phyloP scores from a whole-genome alignment of 257 asterid genomes.

The Coffea eugenioides region DNA sequence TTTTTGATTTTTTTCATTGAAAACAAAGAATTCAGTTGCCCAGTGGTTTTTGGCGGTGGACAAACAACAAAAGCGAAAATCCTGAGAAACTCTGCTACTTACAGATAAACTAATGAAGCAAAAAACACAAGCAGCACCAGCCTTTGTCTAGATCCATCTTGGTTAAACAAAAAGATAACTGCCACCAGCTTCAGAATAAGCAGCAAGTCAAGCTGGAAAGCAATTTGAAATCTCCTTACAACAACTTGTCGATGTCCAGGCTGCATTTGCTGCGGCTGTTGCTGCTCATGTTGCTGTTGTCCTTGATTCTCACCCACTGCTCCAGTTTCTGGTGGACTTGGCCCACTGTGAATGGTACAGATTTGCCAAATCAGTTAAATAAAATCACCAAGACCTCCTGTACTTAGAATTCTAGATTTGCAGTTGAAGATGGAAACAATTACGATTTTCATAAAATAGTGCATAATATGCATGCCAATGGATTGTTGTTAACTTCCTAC shows the following conservation, averaged over 20 bases:
- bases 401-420: background rate
- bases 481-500: background rate
- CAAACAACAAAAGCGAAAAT: background rate
- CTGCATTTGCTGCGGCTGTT: slow-evolving; percentile 47
- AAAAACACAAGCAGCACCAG: slow-evolving; percentile 77
- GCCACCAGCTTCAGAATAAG: slow-evolving; percentile 91
- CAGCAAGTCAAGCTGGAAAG: slow-evolving; percentile 74
- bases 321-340: slow-evolving; percentile 49
- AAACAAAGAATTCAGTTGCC: background rate
- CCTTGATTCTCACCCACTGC: slow-evolving; percentile 67
- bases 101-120: slow-evolving; percentile 83
- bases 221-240: slow-evolving; percentile 84
- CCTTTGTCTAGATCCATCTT: slow-evolving; percentile 90
- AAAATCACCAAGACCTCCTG: background rate
- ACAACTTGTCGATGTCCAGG: slow-evolving; percentile 74
- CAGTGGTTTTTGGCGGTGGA: background rate
- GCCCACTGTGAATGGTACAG: slow-evolving; percentile 43
- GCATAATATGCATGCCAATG: background rate
- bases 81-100: slow-evolving; percentile 31
- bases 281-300: slow-evolving; percentile 55
- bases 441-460: background rate
- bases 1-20: background rate
- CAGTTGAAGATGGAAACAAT: background rate
- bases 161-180: slow-evolving; percentile 89
- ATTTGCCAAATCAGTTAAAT: slow-evolving; percentile 1